Evolutionary conservation across 108 stramenopile genomes (phyloP), one percentile per base, ranked within the genome.

Genomic region (Cylindrotheca fusiformis): DNA sequence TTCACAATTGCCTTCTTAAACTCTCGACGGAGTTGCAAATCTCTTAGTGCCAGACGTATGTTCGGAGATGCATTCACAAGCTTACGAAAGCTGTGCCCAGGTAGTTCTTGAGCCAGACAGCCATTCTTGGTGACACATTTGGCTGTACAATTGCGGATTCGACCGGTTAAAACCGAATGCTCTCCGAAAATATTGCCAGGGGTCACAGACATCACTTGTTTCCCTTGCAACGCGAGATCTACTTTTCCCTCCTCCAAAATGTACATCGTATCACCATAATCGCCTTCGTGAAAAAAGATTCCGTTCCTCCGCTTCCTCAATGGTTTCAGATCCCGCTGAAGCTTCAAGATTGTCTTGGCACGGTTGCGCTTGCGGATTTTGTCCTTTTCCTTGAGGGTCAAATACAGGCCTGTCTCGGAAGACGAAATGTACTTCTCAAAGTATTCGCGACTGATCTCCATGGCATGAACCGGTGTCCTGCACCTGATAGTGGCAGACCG

Each of bases 381-480:
- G 52, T 93, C 91, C 63, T 88, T 88, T 68, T 93, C 91, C 33
- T 74, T 71, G 45, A 93, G 59, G 36, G 67, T 72, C 4, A 87
- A 69, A 18, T 75, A 58, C 12, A 89, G 47, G 0, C 71, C 82
- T 20, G 68, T 47, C 20, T 78, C 58, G 12, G 84, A 76, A 1
- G 80, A 68, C 0, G 83, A 76, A 51, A 89, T 76, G 62, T 87
- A 93, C 61, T 93, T 93, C 55, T 93, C 87, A 71, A 88, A 93
- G 60, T 88, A 88, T 61, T 93, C 86, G 18, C 88, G 80, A 68
- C 81, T 88, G 22, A 93, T 88, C 59, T 93, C 88, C 52, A 93
- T 74, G 2, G 81, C 88, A 72, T 93, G 88, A 23, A 93, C 83
- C 1, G 91, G 91, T 19, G 91, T 90, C 58, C 73, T 60, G 69